Evolutionary conservation across 305 asterid species (phyloP).

Genomic region (Withania somnifera): DNA sequence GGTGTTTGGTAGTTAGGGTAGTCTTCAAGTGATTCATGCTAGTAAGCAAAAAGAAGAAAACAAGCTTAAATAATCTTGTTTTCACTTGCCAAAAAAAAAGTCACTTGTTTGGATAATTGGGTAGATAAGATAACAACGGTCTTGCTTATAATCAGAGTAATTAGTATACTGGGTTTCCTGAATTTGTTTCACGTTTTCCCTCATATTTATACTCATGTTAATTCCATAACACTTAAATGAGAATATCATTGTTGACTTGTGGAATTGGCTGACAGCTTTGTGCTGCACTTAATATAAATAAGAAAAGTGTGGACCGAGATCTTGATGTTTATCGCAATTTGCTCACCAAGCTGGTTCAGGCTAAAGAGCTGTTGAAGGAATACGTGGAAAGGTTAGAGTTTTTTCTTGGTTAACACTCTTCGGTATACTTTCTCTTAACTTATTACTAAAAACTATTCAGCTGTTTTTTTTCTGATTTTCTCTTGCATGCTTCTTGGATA

Average conservation of each 20-base stretch:
- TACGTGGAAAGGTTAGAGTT: constrained; percentile 72
- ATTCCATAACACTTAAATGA: neutral
- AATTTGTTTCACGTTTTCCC: neutral
- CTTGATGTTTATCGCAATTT: constrained; percentile 95
- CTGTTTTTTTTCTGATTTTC: neutral
- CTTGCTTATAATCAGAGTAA: neutral
- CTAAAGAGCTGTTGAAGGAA: constrained; percentile 90
- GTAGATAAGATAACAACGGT: neutral
- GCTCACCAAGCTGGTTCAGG: constrained; percentile 96
- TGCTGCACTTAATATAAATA: constrained; percentile 70
- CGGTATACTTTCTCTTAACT: neutral
- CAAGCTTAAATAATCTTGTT: neutral
- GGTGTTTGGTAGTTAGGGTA: neutral
- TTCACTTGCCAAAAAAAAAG: neutral
- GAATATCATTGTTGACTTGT: neutral
- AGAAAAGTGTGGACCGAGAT: constrained; percentile 93
- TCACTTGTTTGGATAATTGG: neutral
- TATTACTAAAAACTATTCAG: neutral
- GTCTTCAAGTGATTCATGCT: neutral
- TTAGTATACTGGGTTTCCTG: neutral
- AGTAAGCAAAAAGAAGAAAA: neutral
- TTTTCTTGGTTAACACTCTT: neutral
- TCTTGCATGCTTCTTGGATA: neutral
- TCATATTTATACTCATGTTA: neutral
- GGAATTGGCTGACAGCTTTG: constrained; percentile 55